Base-by-base conservation (phyloP, 345 rosid genomes). In the Triadica sebifera region DNA sequence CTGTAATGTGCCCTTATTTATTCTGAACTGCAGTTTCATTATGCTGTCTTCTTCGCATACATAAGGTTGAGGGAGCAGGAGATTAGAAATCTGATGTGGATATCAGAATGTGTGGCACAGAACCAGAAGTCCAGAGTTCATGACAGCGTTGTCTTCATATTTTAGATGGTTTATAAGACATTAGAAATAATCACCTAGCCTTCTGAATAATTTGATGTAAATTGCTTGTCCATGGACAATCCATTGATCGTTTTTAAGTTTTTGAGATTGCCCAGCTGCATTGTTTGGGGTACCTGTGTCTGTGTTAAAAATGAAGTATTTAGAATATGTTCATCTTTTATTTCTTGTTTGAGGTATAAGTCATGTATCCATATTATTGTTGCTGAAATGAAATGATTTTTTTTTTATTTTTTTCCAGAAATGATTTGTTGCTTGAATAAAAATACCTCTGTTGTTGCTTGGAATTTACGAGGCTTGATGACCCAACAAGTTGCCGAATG, bases 61-160 rank as follows among this genome's bases (percentile, higher is more conserved):
- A 89, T 95, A 90, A 93, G 97, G 83, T 81, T 95, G 87, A 88
- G 96, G 66, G 98, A 95, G 92, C 99, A 95, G 81, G 99, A 95
- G 94, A 91, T 93, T 74, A 87, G 99, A 85, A 95, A 95, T 76
- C 80, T 95, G 81, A 95, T 91, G 99, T 95, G 99, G 99, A 89
- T 95, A 75, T 93, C 97, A 0, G 98, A 95, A 75, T 95, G 99
- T 67, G 99, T 95, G 71, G 99, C 99, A 3, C 99, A 93, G 87
- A 93, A 93, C 83, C 99, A 95, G 83, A 95, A 95, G 77, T 90
- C 99, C 0, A 90, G 99, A 81, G 97, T 95, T 75, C 99, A 95
- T 69, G 99, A 95, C 86, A 95, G 97, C 56, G 99, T 93, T 1
- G 96, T 93, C 78, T 93, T 88, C 84, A 95, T 93, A 85, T 95